A percentile compares a stretch with the other conserved stretches of the same genome.
phyloP scores from a whole-genome alignment of 768 basidiomycete genomes.

The Psilocybe azurescens region DNA sequence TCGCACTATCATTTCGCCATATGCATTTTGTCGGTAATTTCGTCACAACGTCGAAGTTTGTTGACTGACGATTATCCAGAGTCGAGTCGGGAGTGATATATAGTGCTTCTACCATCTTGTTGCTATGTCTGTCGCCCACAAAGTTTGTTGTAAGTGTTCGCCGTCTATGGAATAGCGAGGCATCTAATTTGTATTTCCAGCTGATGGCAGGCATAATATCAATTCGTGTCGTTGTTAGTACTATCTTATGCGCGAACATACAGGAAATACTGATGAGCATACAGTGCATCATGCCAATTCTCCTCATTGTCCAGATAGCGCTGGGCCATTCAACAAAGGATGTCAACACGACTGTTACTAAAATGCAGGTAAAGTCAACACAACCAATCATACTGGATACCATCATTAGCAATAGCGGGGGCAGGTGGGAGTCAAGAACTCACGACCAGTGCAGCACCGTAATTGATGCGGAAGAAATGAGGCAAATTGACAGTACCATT shows the following conservation, averaged over 20 bases:
- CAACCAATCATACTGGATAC: slow-evolving; percentile 23
- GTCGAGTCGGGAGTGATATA: slow-evolving; percentile 30
- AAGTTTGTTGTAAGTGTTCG: slow-evolving; percentile 23
- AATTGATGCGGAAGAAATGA: background rate
- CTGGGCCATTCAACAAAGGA: slow-evolving; percentile 25
- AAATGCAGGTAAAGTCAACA: slow-evolving; percentile 13
- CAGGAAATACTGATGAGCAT: background rate
- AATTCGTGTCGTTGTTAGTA: slow-evolving; percentile 27
- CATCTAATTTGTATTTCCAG: slow-evolving; percentile 9
- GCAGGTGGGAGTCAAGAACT: background rate
- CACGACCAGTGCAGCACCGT: slow-evolving; percentile 1
- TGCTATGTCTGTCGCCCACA: slow-evolving; percentile 22
- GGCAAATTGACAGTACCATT: background rate
- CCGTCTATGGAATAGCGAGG: no score
- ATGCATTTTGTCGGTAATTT: slow-evolving; percentile 31
- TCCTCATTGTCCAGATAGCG: slow-evolving; percentile 31
- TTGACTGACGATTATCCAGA: slow-evolving; percentile 13
- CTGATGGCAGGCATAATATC: slow-evolving; percentile 23
- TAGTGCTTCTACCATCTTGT: slow-evolving; percentile 18
- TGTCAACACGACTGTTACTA: slow-evolving; percentile 22
- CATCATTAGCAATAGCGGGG: slow-evolving; percentile 15
- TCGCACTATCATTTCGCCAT: slow-evolving; percentile 30
- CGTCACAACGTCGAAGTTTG: background rate
- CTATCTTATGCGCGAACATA: background rate
- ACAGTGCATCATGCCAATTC: slow-evolving; percentile 31